These are phyloP conservation scores for Neurospora sp. DNA, from an alignment of 495 filamentous ascomycete species.

Conservation along the genomic window DNA sequence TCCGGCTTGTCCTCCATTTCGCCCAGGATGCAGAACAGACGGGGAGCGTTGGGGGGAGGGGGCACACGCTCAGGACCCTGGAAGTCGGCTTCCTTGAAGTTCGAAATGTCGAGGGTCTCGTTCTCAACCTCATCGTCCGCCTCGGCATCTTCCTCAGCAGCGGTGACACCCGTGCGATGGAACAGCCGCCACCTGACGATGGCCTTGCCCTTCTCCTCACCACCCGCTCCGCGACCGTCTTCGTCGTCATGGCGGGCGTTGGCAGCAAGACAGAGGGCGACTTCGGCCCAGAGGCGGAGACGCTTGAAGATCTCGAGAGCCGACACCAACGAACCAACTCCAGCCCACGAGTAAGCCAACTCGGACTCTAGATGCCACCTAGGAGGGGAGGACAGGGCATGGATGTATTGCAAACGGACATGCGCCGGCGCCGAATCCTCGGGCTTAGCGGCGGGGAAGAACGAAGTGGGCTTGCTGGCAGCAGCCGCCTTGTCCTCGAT, in stretches of 20 bases:
- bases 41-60: conserved; percentile 70
- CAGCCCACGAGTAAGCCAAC: conserved; percentile 81
- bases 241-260: conserved; percentile 52
- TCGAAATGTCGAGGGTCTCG: conserved; percentile 34
- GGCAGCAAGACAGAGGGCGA: conserved; percentile 69
- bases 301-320: conserved; percentile 95
- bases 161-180: conserved; percentile 36
- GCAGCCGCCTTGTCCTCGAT: not conserved
- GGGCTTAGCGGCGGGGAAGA: conserved; percentile 68
- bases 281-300: conserved; percentile 90
- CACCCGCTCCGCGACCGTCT: conserved; percentile 30
- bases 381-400: conserved; percentile 69
- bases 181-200: conserved; percentile 72
- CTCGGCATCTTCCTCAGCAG: conserved; percentile 14
- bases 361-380: conserved; percentile 92
- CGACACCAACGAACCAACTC: conserved; percentile 73
- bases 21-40: conserved; percentile 87
- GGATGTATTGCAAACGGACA: conserved; percentile 73
- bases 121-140: conserved; percentile 40
- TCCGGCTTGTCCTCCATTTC: conserved; percentile 66
- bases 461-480: conserved; percentile 48
- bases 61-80: conserved; percentile 53
- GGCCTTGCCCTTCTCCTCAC: conserved; percentile 67
- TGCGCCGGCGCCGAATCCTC: conserved; percentile 65
- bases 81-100: conserved; percentile 42